Evolutionary conservation across 2,329 filamentous ascomycete genomes (phyloP), one percentile per base, ranked within the genome.

Genomic region (Penicillium sp.): DNA sequence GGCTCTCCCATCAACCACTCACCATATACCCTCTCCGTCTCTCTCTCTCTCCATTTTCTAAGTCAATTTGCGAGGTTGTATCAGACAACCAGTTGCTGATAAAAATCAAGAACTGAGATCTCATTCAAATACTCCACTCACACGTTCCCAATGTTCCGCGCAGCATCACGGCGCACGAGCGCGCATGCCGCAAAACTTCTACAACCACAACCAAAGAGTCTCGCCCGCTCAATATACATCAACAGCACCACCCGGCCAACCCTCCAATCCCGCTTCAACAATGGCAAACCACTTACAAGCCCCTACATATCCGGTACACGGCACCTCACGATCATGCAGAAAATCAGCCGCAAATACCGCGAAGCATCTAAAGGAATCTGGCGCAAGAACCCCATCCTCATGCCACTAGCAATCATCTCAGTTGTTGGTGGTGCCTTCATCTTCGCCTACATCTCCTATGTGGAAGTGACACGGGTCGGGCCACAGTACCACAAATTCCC

Each of bases 401-500:
- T 74, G 31, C 67, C 69, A 1, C 54, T 70, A 13, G 67, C 68
- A n/a, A 62, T 75, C 19, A 46, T 73, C 43, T 69, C 64, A 21
- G 61, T 67, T 5, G 57, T 69, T 24, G 67, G 65, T 12, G 64
- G 62, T 6, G 60, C 64, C 8, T 57, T 61, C 1, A 24, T 68
- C 6, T 68, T 75, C 17, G 58, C 64, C 13, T 72, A 74, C 51
- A 57, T 72, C 19, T 64, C 68, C 34, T 75, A 74, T 48, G 57
- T 73, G 44, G 70, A 74, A 58, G 61, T 71, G 52, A 72, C 61
- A 10, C 65, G 69, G 38, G 65, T 72, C 32, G 65, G 66, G 22
- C 69, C 69, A 8, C 65, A 70, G 43, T 71, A 70, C 51, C 61
- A 67, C 29, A 69, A 70, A 13, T 75, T 72, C 52, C 73, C 74